phyloP scores from a whole-genome alignment of 2,329 filamentous ascomycete genomes.

The Sphaerulina musiva region DNA sequence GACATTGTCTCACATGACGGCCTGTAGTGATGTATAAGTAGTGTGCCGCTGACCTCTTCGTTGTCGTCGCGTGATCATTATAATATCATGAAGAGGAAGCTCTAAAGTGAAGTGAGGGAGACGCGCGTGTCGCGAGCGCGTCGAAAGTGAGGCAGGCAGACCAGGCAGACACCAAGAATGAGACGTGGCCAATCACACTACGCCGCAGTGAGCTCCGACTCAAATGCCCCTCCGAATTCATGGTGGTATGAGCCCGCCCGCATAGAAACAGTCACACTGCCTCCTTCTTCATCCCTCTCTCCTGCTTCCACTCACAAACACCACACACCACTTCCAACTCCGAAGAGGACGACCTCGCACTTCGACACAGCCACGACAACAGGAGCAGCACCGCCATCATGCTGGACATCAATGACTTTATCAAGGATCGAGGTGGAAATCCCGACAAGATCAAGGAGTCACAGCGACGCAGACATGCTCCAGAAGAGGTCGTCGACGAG shows the following conservation, averaged over 20 bases:
- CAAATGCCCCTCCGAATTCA: background rate
- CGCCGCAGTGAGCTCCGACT: background rate
- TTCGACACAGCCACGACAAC: background rate
- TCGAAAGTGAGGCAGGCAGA: background rate
- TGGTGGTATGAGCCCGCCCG: background rate
- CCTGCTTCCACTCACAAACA: background rate
- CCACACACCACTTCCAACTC: background rate
- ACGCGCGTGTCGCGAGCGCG: constrained; percentile 2
- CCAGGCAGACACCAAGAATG: background rate
- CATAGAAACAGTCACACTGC: background rate
- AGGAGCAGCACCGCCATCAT: constrained; percentile 22
- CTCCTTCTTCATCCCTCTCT: too few relatives aligned
- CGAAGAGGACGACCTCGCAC: background rate
- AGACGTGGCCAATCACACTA: background rate
- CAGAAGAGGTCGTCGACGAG: constrained; percentile 81
- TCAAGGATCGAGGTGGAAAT: constrained; percentile 77
- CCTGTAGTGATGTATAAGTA: background rate
- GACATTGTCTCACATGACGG: constrained; percentile 44
- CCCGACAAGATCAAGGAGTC: constrained; percentile 87
- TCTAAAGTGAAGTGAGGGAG: background rate
- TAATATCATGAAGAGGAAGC: background rate
- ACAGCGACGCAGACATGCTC: constrained; percentile 73
- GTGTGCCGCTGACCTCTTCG: background rate
- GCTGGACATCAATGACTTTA: constrained; percentile 48
- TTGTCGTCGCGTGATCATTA: constrained; percentile 1